Conservation (phyloP, 495 filamentous ascomycete species). For the Amniculicola lignicola region DNA sequence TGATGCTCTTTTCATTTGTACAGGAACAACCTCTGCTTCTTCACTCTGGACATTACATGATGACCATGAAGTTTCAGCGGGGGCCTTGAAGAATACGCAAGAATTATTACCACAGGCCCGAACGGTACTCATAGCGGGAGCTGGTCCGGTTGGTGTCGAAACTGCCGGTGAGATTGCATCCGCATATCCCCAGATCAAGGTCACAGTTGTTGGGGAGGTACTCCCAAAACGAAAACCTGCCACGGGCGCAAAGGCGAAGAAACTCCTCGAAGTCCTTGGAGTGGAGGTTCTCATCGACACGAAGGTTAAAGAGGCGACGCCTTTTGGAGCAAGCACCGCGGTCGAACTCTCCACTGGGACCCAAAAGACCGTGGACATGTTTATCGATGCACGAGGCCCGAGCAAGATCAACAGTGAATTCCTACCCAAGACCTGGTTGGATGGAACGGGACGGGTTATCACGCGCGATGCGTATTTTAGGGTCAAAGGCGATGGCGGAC, state of each 20-base stretch:
- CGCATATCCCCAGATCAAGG: constrained; percentile 35
- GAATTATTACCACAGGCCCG: constrained; percentile 38
- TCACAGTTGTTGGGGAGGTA: constrained; percentile 46
- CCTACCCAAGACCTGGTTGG: constrained; percentile 40
- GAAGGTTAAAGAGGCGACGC: constrained; percentile 18
- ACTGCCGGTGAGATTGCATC: constrained; percentile 22
- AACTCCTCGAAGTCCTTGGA: constrained; percentile 42
- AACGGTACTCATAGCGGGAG: constrained; percentile 40
- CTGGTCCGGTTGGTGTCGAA: constrained; percentile 42
- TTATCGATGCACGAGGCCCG: constrained; percentile 49
- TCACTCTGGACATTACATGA: constrained; percentile 37
- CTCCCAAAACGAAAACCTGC: constrained; percentile 43
- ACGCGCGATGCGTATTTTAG: constrained; percentile 46
- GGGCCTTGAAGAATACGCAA: constrained; percentile 34
- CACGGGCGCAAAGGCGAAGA: constrained; percentile 42
- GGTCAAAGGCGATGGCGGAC: constrained; percentile 38
- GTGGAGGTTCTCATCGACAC: constrained; percentile 45
- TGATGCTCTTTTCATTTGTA: constrained; percentile 47
- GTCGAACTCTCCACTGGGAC: constrained; percentile 39
- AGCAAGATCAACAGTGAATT: constrained; percentile 46
- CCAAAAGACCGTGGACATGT: constrained; percentile 45
- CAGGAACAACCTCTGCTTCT: constrained; percentile 35
- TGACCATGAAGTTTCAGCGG: constrained; percentile 28
- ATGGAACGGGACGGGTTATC: constrained; percentile 41
- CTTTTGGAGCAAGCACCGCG: constrained; percentile 31